phyloP scores from a whole-genome alignment of 306 rosid species.

The Cicer arietinum region DNA sequence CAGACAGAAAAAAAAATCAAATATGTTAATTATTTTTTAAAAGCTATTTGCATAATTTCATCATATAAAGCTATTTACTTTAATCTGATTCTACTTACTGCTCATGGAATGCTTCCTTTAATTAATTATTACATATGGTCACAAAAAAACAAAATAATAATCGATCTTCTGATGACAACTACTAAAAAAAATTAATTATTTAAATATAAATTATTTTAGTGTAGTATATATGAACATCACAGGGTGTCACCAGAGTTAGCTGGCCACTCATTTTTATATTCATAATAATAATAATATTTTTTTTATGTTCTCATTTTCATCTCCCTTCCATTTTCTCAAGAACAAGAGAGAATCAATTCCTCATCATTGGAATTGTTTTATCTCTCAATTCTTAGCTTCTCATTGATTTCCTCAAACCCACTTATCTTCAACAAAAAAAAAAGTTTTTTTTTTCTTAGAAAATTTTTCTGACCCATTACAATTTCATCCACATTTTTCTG shows the following conservation, averaged over 20 bases:
- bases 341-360: conserved; percentile 43
- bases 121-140: conserved; percentile 16
- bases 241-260: conserved; percentile 69
- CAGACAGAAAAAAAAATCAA: not conserved
- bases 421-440: conserved; percentile 15
- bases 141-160: conserved; percentile 45
- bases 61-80: not conserved
- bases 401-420: conserved; percentile 41
- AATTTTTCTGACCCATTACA: conserved; percentile 14
- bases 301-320: conserved; percentile 37
- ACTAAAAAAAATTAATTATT: conserved; percentile 35
- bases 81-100: not conserved
- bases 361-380: conserved; percentile 40
- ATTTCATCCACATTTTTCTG: conserved; percentile 47
- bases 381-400: conserved; percentile 44
- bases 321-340: conserved; percentile 58
- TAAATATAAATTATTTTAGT: conserved; percentile 35
- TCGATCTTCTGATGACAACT: conserved; percentile 48
- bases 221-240: conserved; percentile 56
- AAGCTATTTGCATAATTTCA: not conserved
- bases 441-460: not conserved
- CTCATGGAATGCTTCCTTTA: conserved; percentile 8
- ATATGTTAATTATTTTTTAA: not conserved
- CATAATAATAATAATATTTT: not conserved
- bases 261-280: conserved; percentile 76